Base-by-base conservation (phyloP, 305 asterid species). In the Fraxinus greggii region DNA sequence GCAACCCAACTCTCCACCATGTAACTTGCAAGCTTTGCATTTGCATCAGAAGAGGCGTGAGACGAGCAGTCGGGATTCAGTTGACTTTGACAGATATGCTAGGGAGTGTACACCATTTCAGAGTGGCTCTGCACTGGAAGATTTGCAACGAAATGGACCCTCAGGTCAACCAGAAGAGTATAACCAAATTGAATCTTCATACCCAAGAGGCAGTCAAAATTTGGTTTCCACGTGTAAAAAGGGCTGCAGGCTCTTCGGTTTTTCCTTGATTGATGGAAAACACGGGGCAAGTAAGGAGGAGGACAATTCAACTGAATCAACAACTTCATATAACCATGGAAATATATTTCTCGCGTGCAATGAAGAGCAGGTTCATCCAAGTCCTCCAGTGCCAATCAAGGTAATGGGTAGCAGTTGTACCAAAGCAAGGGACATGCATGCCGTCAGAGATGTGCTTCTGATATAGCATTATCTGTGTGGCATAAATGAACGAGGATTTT, bases 371-470 rank as follows among this genome's bases (percentile, higher is more conserved):
- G 76, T 86, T 65, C 88, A 85, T 78, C 88, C 72, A 23, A 63
- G 85, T 74, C 88, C 90, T 80, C 89, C 93, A 2, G 24, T 87
- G 17, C 78, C 86, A 83, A 61, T 86, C 38, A 89, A 88, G 84
- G 90, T 89, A 70, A 83, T 82, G 76, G 91, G 82, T 32, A 86
- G 88, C 86, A 85, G 88, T 76, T 92, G 86, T 80, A 87, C 92
- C 3, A 88, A 87, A 82, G 88, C 84, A 24, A 89, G 84, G 63
- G 90, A 91, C 65, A 87, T 90, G 88, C 92, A 88, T 79, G 88
- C 88, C 7, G 93, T 89, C 7, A 91, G 97, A 82, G 97, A 94
- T 84, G 78, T 89, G 91, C 94, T 93, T 87, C 94, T 72, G 97
- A 93, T 82, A 90, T 92, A 45, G 94, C 95, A 3, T 84, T 94